These are phyloP conservation scores for Lipomyces spencermartinsiae DNA, from an alignment of 805 yeast species.

Conservation along the genomic window DNA sequence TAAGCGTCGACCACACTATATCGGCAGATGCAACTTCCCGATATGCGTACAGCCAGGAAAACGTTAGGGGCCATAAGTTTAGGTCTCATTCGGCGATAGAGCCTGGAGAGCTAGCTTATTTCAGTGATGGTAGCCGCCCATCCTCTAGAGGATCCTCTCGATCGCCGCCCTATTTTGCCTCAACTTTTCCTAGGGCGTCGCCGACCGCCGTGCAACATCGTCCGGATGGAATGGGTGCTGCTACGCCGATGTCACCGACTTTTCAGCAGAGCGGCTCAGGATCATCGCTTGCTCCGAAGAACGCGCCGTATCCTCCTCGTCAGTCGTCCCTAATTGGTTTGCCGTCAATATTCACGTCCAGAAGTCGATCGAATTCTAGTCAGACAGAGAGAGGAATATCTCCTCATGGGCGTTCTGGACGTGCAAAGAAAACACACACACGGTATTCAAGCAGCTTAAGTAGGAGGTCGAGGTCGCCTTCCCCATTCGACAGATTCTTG, in stretches of 20 bases:
- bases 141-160: not conserved
- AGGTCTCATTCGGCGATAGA: slow-evolving; percentile 3
- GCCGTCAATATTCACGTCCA: slow-evolving; percentile 2
- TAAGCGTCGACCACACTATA: not conserved
- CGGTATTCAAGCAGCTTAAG: slow-evolving; percentile 9
- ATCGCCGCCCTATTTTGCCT: not conserved
- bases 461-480: slow-evolving; percentile 29
- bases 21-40: not conserved
- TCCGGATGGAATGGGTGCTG: not conserved
- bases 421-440: not conserved
- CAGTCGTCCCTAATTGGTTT: not conserved
- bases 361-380: slow-evolving; percentile 5
- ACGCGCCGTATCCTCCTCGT: not conserved
- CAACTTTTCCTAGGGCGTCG: not conserved
- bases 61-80: slow-evolving; percentile 1
- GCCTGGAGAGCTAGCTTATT: slow-evolving; percentile 12
- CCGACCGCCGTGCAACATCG: not conserved
- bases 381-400: slow-evolving; percentile 6
- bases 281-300: not conserved
- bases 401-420: slow-evolving; percentile 5
- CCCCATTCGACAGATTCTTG: slow-evolving; percentile 34
- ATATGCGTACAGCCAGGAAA: not conserved
- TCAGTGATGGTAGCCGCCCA: slow-evolving; percentile 14
- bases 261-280: not conserved
- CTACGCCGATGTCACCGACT: not conserved